Percentiles rank a stretch among this genome's conserved stretches.
Conservation (phyloP, 495 filamentous ascomycete species). For the Cryomyces minteri region DNA sequence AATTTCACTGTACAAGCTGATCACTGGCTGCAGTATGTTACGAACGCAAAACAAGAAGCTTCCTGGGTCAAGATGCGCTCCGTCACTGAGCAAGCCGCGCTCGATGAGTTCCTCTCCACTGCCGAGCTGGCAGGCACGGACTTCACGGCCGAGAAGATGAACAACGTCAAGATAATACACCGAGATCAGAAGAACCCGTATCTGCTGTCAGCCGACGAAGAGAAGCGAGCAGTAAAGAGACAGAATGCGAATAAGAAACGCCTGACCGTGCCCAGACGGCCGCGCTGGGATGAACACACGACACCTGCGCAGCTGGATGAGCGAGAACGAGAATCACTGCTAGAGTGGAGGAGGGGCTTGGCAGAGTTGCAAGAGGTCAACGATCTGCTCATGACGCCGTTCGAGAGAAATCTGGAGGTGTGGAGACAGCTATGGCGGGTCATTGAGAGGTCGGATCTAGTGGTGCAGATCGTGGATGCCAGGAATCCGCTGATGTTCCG, state of each 20-base stretch:
- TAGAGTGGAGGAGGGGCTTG: slow-evolving; percentile 78
- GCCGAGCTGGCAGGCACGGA: slow-evolving; percentile 94
- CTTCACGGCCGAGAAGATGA: slow-evolving; percentile 97
- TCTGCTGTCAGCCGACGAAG: slow-evolving; percentile 73
- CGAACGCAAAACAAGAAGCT: slow-evolving; percentile 46
- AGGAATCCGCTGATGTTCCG: slow-evolving; percentile 88
- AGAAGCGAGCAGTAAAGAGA: slow-evolving; percentile 57
- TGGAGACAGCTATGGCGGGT: slow-evolving; percentile 99
- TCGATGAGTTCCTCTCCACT: slow-evolving; percentile 73
- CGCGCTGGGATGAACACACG: slow-evolving; percentile 70
- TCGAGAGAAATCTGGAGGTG: slow-evolving; percentile 94
- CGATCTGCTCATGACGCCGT: slow-evolving; percentile 93
- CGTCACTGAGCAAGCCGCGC: slow-evolving; percentile 89
- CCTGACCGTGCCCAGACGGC: slow-evolving; percentile 79
- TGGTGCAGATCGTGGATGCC: slow-evolving; percentile 98
- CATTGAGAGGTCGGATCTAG: slow-evolving; percentile 86
- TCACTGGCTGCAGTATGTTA: slow-evolving; percentile 14
- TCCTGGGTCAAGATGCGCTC: slow-evolving; percentile 93
- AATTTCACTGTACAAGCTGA: not conserved
- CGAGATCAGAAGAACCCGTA: slow-evolving; percentile 89
- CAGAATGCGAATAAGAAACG: slow-evolving; percentile 58
- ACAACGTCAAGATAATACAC: slow-evolving; percentile 96
- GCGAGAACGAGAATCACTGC: slow-evolving; percentile 60
- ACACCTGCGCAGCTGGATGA: slow-evolving; percentile 65
- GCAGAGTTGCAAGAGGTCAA: slow-evolving; percentile 85